Percentiles rank a stretch among this genome's conserved stretches.
Evolutionary conservation across 2,329 filamentous ascomycete species (phyloP).

Genomic region (Beauveria sp.): DNA sequence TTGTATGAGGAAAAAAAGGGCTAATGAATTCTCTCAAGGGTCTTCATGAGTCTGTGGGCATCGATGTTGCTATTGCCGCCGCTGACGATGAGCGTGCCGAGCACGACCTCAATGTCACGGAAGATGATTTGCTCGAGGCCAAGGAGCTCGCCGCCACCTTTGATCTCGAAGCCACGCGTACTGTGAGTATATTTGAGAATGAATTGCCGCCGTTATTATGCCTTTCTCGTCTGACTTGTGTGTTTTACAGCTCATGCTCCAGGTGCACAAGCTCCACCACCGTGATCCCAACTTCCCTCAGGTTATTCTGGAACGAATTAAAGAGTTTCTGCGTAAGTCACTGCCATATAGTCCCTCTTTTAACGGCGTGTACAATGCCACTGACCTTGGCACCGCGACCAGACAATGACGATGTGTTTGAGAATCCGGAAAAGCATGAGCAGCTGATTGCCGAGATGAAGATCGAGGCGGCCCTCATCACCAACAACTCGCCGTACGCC

Average conservation of each 20-base stretch:
- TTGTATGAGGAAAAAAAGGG: neutral
- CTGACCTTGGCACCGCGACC: neutral
- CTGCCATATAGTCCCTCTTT: neutral
- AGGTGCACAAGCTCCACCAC: constrained; percentile 20
- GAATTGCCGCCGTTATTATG: neutral
- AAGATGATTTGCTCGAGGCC: constrained; percentile 25
- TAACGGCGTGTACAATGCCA: too few relatives aligned
- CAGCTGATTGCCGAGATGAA: constrained; percentile 24
- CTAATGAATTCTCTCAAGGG: neutral
- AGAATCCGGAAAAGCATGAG: constrained; percentile 31
- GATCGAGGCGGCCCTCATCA: constrained; percentile 23
- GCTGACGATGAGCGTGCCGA: constrained; percentile 7
- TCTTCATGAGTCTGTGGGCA: neutral
- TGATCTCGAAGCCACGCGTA: constrained; percentile 20
- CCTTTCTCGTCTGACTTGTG: neutral
- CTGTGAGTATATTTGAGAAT: neutral
- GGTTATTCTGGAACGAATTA: constrained; percentile 17
- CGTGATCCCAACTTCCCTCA: constrained; percentile 22
- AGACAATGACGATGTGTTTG: constrained; percentile 23
- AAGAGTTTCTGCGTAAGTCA: constrained; percentile 17
- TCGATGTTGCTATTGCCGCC: neutral
- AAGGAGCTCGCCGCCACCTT: constrained; percentile 22
- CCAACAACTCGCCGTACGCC: constrained; percentile 24
- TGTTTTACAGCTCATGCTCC: constrained; percentile 15
- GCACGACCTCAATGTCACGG: constrained; percentile 23